Conservation (phyloP, 2,329 filamentous ascomycete species). For the Claviceps monticola region DNA sequence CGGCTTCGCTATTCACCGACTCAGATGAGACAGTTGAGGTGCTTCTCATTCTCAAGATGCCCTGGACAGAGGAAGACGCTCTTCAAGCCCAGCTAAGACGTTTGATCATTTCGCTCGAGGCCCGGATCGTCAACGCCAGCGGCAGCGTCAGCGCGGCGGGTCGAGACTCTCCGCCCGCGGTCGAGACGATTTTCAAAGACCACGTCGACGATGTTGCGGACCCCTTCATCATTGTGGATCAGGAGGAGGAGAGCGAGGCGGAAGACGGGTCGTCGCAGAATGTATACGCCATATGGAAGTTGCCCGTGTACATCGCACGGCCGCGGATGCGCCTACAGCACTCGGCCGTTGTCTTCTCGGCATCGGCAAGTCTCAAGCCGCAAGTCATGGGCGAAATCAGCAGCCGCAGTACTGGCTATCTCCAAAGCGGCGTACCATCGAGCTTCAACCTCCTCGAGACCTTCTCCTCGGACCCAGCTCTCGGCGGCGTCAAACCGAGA, state of each 20-base stretch:
- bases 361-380: slow-evolving; percentile 45
- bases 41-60: slow-evolving; percentile 53
- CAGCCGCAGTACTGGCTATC: slow-evolving; percentile 41
- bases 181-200: slow-evolving; percentile 48
- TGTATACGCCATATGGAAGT: slow-evolving; percentile 46
- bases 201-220: slow-evolving; percentile 34
- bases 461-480: slow-evolving; percentile 50
- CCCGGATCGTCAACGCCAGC: slow-evolving; percentile 46
- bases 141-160: slow-evolving; percentile 40
- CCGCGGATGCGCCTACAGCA: slow-evolving; percentile 52
- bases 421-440: slow-evolving; percentile 53
- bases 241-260: slow-evolving; percentile 18
- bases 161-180: slow-evolving; percentile 31
- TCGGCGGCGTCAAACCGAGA: slow-evolving; percentile 47
- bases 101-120: slow-evolving; percentile 53
- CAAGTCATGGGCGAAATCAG: slow-evolving; percentile 17
- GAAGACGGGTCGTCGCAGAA: slow-evolving; percentile 18
- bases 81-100: slow-evolving; percentile 46
- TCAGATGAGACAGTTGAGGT: slow-evolving; percentile 61
- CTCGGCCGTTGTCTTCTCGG: slow-evolving; percentile 52
- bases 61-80: slow-evolving; percentile 40
- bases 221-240: slow-evolving; percentile 36
- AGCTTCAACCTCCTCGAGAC: slow-evolving; percentile 67
- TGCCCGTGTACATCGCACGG: slow-evolving; percentile 41
- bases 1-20: slow-evolving; percentile 10